A percentile compares a stretch with the other conserved stretches of the same genome.
Evolutionary conservation across 345 rosid genomes (phyloP).

Genomic region (Microthlaspi erraticum): DNA sequence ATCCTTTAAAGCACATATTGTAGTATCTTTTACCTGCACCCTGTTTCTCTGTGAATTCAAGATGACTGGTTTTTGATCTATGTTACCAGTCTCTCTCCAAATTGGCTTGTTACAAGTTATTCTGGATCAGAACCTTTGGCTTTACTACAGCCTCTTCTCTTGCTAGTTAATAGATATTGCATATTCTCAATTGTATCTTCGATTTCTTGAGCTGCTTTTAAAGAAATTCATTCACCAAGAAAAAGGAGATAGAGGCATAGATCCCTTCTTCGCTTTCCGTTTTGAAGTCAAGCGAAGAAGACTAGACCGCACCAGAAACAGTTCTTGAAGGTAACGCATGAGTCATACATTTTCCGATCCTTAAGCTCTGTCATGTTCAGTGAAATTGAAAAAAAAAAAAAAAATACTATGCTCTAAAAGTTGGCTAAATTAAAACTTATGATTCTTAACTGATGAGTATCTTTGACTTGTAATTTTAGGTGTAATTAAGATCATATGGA

Average conservation of each 20-base stretch:
- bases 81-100: background rate
- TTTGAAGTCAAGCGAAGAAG: background rate
- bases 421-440: background rate
- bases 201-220: background rate
- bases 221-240: too few species aligned
- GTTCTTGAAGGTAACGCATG: conserved; percentile 21
- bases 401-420: background rate
- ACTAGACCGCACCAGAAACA: background rate
- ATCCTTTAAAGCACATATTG: background rate
- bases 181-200: background rate
- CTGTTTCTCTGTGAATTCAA: background rate
- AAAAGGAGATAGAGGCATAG: background rate
- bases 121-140: too few species aligned
- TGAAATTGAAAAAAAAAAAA: background rate
- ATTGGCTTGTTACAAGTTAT: background rate
- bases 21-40: background rate
- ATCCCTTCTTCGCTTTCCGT: background rate
- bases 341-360: background rate
- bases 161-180: background rate
- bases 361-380: background rate
- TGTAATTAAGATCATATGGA: conserved; percentile 15
- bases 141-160: background rate
- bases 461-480: background rate
- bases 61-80: background rate
- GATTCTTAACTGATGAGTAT: background rate